Evolutionary conservation across 306 rosid genomes (phyloP), one percentile per base, ranked within the genome.

Genomic region (Rosa lucieae): DNA sequence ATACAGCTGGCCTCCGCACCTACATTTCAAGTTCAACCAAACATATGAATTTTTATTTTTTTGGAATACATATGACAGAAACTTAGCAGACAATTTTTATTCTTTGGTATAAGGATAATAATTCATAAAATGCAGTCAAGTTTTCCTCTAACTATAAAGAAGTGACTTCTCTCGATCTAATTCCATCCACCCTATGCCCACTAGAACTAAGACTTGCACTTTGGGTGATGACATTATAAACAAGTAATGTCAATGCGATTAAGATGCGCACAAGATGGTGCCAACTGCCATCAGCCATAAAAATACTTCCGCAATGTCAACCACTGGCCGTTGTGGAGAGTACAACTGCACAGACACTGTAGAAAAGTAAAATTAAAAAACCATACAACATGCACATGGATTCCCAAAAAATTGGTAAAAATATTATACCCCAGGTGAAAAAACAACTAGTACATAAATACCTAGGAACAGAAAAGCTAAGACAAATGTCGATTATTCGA

Each of bases 211-310:
- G 55, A 32, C 35, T 32, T 2, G 35, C 3, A 8, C 18, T 52
- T 7, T 18, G n/a, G 58, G 58, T 17, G n/a, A 52, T 52, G 58
- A 8, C 58, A 52, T 52, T 51, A 2, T 52, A 5, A 52, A 5
- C 58, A 17, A 15, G 58, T 52, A 51, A 6, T 5, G 44, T 42
- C 8, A 42, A 42, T 42, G 8, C 5, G 44, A 42, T 42, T 42
- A 42, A 63, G 99, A 96, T 47, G 99, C 93, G 79, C 98, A 90
- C 77, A 91, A 83, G 82, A 96, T 90, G 74, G 97, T 93, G 79
- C 96, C 91, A 5, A 93, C 96, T 20, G 97, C 98, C 94, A 96
- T 91, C 85, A 96, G 48, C 99, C 99, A 93, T 59, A 93, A 88
- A 88, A 96, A 91, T 75, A 93, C 97, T 89, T 96, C 99, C 0